Evolutionary conservation across 106 monocot species (phyloP).

Genomic region (Chionographis japonica): DNA sequence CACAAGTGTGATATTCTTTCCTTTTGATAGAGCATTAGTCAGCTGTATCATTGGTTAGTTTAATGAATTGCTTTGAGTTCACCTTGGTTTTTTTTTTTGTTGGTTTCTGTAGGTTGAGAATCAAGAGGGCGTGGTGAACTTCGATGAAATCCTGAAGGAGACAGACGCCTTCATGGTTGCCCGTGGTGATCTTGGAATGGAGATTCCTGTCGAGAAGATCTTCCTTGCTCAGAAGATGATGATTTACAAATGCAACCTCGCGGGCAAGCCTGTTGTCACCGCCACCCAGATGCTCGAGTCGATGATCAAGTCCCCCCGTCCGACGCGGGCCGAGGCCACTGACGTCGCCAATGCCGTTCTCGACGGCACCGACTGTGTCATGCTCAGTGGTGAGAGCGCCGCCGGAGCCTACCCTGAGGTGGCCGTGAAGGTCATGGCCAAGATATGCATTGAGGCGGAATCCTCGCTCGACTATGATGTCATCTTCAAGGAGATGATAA

Average conservation of each 20-base stretch:
- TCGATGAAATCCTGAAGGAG: constrained; percentile 71
- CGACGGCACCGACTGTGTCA: constrained; percentile 78
- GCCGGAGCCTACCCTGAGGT: constrained; percentile 72
- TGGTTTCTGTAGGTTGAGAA: constrained; percentile 54
- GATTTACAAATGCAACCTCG: constrained; percentile 78
- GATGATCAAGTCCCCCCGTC: constrained; percentile 77
- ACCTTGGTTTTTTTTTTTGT: background rate
- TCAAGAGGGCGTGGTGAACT: constrained; percentile 73
- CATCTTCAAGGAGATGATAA: constrained; percentile 68
- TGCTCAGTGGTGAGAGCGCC: constrained; percentile 83
- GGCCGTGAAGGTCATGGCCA: constrained; percentile 64
- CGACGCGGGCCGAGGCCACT: constrained; percentile 73
- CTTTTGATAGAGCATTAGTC: too few relatives aligned
- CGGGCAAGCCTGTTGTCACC: constrained; percentile 65
- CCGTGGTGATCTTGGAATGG: constrained; percentile 75
- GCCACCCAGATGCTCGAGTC: constrained; percentile 85
- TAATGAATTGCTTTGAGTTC: too few relatives aligned
- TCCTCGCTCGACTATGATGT: constrained; percentile 67
- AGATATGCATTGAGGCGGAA: constrained; percentile 71
- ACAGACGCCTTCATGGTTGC: constrained; percentile 81
- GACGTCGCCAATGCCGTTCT: constrained; percentile 79
- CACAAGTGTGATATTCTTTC: too few relatives aligned
- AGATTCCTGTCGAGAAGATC: constrained; percentile 79
- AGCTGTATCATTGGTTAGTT: too few relatives aligned
- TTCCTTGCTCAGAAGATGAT: constrained; percentile 88